Percentiles rank a stretch among this genome's conserved stretches.
phyloP scores from a whole-genome alignment of 768 basidiomycete genomes.

The Rubroboletus satanas region DNA sequence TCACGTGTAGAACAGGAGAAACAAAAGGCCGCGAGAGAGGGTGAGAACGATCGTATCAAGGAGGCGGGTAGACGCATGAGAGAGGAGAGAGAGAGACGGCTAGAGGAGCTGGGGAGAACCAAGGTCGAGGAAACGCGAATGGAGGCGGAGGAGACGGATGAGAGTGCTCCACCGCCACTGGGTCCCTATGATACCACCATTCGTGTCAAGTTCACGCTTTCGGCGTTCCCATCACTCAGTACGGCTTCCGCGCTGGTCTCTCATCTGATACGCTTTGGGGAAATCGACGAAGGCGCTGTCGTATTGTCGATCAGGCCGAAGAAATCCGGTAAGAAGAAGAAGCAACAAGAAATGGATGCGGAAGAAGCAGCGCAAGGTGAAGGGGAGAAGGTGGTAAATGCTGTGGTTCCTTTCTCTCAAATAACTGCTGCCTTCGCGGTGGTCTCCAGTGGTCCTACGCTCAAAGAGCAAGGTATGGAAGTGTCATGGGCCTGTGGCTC shows the following conservation, averaged over 20 bases:
- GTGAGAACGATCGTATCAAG: constrained; percentile 69
- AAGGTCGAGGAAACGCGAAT: constrained; percentile 28
- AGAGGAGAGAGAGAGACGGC: constrained; percentile 60
- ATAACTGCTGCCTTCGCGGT: constrained; percentile 75
- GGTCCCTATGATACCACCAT: constrained; percentile 74
- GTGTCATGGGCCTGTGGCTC: constrained; percentile 67
- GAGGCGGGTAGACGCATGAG: constrained; percentile 67
- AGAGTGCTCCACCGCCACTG: constrained; percentile 54
- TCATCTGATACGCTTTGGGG: constrained; percentile 60
- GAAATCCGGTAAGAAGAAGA: constrained; percentile 37
- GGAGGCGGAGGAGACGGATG: constrained; percentile 34
- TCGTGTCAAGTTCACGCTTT: constrained; percentile 63
- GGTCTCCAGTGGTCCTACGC: constrained; percentile 55
- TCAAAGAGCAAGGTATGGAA: constrained; percentile 60
- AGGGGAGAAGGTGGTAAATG: constrained; percentile 54
- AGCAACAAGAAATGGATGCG: constrained; percentile 25
- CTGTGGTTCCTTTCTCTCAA: constrained; percentile 72
- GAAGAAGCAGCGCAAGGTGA: constrained; percentile 41
- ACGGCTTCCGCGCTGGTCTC: constrained; percentile 20
- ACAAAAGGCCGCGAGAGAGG: constrained; percentile 49
- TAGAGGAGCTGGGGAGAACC: constrained; percentile 40
- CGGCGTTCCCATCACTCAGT: constrained; percentile 40
- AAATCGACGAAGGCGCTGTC: constrained; percentile 58
- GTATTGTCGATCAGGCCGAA: constrained; percentile 64
- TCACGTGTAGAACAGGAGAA: constrained; percentile 57